Evolutionary conservation across 345 rosid species (phyloP).

Genomic region (Aurinia saxatilis): DNA sequence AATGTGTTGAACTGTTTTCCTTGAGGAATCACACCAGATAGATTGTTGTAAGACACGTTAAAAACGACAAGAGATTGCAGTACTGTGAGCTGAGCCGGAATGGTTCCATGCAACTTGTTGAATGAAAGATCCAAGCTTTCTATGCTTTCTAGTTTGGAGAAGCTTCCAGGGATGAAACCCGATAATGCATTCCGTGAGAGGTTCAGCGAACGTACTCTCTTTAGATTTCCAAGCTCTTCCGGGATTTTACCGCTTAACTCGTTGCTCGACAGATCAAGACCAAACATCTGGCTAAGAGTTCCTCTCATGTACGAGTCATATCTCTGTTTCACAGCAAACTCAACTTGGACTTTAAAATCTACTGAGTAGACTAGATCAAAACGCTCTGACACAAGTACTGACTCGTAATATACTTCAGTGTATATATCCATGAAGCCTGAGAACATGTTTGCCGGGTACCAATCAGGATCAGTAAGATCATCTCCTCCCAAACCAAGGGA

Average conservation of each 20-base stretch:
- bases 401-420: neutral
- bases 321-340: conserved; percentile 18
- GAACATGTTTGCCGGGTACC: conserved; percentile 7
- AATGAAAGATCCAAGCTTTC: conserved; percentile 20
- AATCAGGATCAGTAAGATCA: neutral
- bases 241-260: conserved; percentile 21
- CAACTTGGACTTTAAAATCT: conserved; percentile 8
- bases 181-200: conserved; percentile 8
- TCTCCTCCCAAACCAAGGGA: conserved; percentile 3
- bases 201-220: conserved; percentile 15
- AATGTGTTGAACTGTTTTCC: conserved; percentile 15
- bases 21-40: conserved; percentile 17
- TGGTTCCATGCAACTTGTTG: conserved; percentile 15
- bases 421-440: conserved; percentile 5
- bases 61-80: conserved; percentile 13
- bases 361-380: neutral
- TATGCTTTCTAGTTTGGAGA: conserved; percentile 7
- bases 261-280: conserved; percentile 24
- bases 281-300: conserved; percentile 13
- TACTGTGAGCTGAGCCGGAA: conserved; percentile 6
- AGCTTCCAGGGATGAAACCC: conserved; percentile 12
- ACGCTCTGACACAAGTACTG: neutral
- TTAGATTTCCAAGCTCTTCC: conserved; percentile 8
- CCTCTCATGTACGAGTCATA: conserved; percentile 18
- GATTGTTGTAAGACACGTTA: conserved; percentile 16